Conservation (phyloP, 2,329 filamentous ascomycete species). For the Alternaria arbusti region DNA sequence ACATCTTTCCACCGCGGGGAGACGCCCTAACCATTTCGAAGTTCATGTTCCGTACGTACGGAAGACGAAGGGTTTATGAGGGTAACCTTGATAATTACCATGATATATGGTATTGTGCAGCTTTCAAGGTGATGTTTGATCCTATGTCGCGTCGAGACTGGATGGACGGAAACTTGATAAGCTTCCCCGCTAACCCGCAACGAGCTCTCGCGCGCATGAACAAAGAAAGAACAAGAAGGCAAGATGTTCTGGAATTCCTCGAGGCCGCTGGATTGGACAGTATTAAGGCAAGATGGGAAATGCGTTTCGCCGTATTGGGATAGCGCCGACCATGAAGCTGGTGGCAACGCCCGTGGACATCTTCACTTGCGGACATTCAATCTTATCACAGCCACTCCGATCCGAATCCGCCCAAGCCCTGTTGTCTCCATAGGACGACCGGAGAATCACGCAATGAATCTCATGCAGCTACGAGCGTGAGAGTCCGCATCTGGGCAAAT, state of each 20-base stretch:
- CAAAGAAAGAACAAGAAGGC: not conserved
- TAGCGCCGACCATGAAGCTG: fast-evolving
- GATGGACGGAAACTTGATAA: not conserved
- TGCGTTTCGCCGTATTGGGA: not conserved
- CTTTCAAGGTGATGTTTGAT: not conserved
- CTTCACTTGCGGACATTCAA: not conserved
- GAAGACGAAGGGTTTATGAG: not conserved
- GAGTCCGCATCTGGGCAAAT: not conserved
- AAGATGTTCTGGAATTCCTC: not conserved
- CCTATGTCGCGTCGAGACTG: not conserved
- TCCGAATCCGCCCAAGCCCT: no score
- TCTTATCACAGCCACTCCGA: not conserved
- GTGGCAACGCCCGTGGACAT: no score
- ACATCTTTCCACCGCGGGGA: not conserved
- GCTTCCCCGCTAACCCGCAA: not conserved
- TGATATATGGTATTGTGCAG: not conserved
- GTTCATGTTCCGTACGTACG: not conserved
- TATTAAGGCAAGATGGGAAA: not conserved
- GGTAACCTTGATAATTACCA: not conserved
- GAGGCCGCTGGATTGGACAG: not conserved
- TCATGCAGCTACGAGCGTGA: not conserved
- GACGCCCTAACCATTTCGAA: not conserved
- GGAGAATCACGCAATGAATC: no score
- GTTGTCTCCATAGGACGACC: no score
- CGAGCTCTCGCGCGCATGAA: not conserved